Base-by-base conservation (phyloP, 1,284 basidiomycete genomes). In the Grifola frondosa region DNA sequence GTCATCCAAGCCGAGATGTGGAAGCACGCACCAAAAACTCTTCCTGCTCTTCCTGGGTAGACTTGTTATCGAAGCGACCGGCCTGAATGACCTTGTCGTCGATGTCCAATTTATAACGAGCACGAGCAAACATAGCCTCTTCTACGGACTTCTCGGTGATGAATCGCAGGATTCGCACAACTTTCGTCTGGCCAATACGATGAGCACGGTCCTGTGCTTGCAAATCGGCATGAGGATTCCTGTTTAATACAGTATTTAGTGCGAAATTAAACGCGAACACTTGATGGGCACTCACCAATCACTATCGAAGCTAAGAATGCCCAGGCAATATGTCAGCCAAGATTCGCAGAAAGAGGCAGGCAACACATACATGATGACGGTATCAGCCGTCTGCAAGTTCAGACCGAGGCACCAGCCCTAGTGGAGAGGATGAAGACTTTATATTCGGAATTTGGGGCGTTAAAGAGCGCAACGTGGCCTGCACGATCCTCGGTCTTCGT, bases 51-150 rank as follows among this genome's bases (percentile, higher is more conserved):
- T 97, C 95, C 49, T 92, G 90, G 2, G 94, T 97, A 15, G 95
- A 97, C 68, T 97, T 96, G 69, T 99, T 97, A 68, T 99, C 97
- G 74, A 98, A 99, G 47, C 94, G 92, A 77, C 96, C 96, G 40
- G 96, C 96, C 71, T 97, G 94, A 60, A 97, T 97, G 69, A 99
- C 95, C 69, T 99, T 99, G 73, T 97, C 95, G 66, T 99, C 97
- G 62, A 99, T 97, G 61, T 97, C 96, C 39, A 99, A 86, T 77
- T 99, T 99, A 68, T 85, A 91, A 52, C 93, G 85, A 3, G 97
- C 97, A 52, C 94, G 83, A 35, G 91, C 88, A 54, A 97, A 86
- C 77, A 98, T 97, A 8, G 94, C 91, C 70, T 99, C 96, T 67
- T 99, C 97, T 13, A 99, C 94, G 54, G 92, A 97, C 72, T 96